Evolutionary conservation across 2,329 filamentous ascomycete genomes (phyloP), one percentile per base, ranked within the genome.

Genomic region (Periconia sp.): DNA sequence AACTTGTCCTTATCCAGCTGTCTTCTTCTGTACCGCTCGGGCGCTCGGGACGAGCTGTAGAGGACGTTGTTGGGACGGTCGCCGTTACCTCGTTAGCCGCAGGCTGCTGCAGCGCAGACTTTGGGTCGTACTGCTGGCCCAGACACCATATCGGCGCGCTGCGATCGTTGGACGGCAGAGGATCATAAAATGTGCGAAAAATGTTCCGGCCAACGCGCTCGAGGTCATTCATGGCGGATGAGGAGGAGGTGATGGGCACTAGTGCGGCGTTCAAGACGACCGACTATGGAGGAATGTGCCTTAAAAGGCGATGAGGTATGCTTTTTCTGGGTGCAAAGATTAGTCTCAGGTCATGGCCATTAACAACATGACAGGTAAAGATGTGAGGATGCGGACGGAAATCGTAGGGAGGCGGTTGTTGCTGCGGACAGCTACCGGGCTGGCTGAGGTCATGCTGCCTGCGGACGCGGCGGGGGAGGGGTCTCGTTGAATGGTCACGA

Each of bases 181-280:
- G 90, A 59, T 96, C 92, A 87, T 91, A 96, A 63, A 97, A 86
- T 74, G 89, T 90, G 72, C 92, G 88, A 47, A 96, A 86, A 58
- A 96, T 84, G 52, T 88, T 87, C 71, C 89, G 88, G 60, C 73
- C 72, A 65, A 86, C 84, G 56, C 88, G 86, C 56, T 88, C 83
- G 47, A 95, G 76, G 62, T 95, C 89, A 61, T 79, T 79, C 83
- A 87, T 85, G 56, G 46, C 61, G 47, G 37, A 10, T 34, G 50
- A 43, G 31, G 42, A 21, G 28, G 45, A 29, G 36, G 40, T n/a
- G 35, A 22, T 17, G 25, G 32, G 18, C 19, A 19, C 12, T 36
- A 33, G 37, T 43, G 32, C 38, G 25, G 25, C 15, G 24, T 8
- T 12, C 24, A 16, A 22, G 26, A 18, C 25, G 29, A 29, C 6